These are phyloP conservation scores for Mucor indicus DNA, from an alignment of 371 early-diverging fungal genomes.

Conservation along the genomic window DNA sequence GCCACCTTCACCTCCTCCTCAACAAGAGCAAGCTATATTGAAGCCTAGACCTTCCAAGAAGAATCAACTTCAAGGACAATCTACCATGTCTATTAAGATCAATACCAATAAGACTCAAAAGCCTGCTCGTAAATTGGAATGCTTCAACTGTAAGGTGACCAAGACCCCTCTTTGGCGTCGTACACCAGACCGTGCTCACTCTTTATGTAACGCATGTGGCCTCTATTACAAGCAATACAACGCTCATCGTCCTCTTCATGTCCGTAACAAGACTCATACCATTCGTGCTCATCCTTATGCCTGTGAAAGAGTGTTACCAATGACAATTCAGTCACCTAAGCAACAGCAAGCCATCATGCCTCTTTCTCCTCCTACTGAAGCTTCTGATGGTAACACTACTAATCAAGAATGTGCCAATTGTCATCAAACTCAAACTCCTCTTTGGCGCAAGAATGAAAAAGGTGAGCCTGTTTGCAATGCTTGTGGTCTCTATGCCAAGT, in stretches of 20 bases:
- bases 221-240: conserved; percentile 76
- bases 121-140: conserved; percentile 63
- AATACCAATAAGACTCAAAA: conserved; percentile 20
- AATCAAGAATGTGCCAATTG: conserved; percentile 75
- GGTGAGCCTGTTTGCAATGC: conserved; percentile 90
- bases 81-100: conserved; percentile 22
- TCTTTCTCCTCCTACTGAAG: conserved; percentile 5
- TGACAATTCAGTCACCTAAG: conserved; percentile 14
- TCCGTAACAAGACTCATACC: conserved; percentile 49
- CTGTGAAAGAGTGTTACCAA: conserved; percentile 12
- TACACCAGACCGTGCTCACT: conserved; percentile 72
- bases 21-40: conserved; percentile 2
- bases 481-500: conserved; percentile 76
- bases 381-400: not conserved
- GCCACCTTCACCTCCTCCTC: not conserved
- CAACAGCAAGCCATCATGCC: not conserved
- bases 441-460: conserved; percentile 85
- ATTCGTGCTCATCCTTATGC: conserved; percentile 25
- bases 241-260: conserved; percentile 65
- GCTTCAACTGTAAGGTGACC: conserved; percentile 79
- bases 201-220: conserved; percentile 84
- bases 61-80: conserved; percentile 20
- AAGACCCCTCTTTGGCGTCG: conserved; percentile 83
- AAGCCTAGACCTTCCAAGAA: conserved; percentile 18
- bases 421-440: conserved; percentile 81